phyloP scores from a whole-genome alignment of 169 alveolate species.

The Plasmodium fragile region DNA sequence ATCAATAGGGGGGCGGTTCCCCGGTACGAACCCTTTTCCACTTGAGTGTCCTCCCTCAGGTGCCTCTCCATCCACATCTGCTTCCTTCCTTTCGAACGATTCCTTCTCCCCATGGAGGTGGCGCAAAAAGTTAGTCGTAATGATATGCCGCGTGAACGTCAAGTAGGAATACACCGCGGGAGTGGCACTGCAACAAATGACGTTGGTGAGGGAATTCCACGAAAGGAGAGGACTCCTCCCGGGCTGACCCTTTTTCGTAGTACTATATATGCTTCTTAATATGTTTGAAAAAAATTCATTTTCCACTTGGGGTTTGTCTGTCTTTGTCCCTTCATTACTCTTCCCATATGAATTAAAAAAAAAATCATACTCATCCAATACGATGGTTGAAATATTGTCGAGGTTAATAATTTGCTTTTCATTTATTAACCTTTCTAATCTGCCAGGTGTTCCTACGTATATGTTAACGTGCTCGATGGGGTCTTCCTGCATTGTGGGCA shows the following conservation, averaged over 20 bases:
- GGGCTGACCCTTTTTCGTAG: not conserved
- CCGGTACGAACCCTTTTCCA: not conserved
- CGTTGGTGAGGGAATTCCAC: conserved; percentile 19
- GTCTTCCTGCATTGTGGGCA: not conserved
- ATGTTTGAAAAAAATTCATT: conserved; percentile 31
- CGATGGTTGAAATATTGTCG: conserved; percentile 13
- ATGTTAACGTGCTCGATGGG: conserved; percentile 9
- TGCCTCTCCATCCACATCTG: not conserved
- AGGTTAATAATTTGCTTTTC: conserved; percentile 40
- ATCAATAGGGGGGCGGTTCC: not conserved
- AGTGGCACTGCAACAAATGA: conserved; percentile 69
- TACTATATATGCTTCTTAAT: conserved; percentile 34
- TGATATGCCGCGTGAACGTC: conserved; percentile 32
- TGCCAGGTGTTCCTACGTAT: conserved; percentile 62
- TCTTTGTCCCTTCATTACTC: not conserved
- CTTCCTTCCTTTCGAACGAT: not conserved
- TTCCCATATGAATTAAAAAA: not conserved
- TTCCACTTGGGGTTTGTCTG: conserved; percentile 26
- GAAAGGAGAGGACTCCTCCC: not conserved
- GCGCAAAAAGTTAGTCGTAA: conserved; percentile 28
- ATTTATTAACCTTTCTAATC: conserved; percentile 19
- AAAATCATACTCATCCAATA: conserved; percentile 62
- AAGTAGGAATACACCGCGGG: conserved; percentile 32
- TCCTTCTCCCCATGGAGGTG: not conserved
- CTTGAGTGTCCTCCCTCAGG: not conserved